Conservation (phyloP, 768 basidiomycete genomes). For the Lactarius deliciosus region DNA sequence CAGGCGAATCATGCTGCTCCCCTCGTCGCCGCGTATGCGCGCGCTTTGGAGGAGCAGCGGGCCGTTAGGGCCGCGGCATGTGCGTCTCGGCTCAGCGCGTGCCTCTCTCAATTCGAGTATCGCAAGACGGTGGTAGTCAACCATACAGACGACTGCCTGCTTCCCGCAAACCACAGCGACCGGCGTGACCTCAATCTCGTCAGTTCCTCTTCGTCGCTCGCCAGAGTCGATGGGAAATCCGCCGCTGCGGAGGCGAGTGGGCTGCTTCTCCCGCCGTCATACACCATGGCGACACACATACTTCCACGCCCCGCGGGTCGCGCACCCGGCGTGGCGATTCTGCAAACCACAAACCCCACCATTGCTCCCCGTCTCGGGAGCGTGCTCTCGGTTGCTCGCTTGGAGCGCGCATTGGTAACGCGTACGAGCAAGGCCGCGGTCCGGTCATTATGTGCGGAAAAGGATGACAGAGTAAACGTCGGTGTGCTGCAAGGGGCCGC, state of each 20-base stretch:
- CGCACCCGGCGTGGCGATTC: constrained; percentile 42
- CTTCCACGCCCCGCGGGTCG: constrained; percentile 42
- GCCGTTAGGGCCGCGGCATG: constrained; percentile 26
- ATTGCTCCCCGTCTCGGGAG: constrained; percentile 47
- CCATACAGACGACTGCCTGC: constrained; percentile 60
- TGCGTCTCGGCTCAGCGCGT: constrained; percentile 45
- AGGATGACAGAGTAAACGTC: constrained; percentile 34
- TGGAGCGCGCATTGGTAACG: constrained; percentile 65
- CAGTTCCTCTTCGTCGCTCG: constrained; percentile 25
- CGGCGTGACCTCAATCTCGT: constrained; percentile 67
- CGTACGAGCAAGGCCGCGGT: constrained; percentile 51
- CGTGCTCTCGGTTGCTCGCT: constrained; percentile 55
- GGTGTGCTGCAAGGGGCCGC: constrained; percentile 56
- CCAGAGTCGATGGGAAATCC: neutral
- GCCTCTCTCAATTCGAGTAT: constrained; percentile 56
- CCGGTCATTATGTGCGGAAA: constrained; percentile 40
- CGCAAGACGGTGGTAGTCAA: constrained; percentile 61
- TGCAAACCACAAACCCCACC: constrained; percentile 76
- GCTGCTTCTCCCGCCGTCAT: constrained; percentile 44
- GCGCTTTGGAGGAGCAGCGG: constrained; percentile 38
- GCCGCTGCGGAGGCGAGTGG: neutral
- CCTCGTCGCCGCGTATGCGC: constrained; percentile 49
- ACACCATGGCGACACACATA: constrained; percentile 74
- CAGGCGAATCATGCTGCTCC: constrained; percentile 64
- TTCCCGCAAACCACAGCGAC: constrained; percentile 53